Conservation (phyloP, 2,329 filamentous ascomycete species). For the Pezicula rhizophila region DNA sequence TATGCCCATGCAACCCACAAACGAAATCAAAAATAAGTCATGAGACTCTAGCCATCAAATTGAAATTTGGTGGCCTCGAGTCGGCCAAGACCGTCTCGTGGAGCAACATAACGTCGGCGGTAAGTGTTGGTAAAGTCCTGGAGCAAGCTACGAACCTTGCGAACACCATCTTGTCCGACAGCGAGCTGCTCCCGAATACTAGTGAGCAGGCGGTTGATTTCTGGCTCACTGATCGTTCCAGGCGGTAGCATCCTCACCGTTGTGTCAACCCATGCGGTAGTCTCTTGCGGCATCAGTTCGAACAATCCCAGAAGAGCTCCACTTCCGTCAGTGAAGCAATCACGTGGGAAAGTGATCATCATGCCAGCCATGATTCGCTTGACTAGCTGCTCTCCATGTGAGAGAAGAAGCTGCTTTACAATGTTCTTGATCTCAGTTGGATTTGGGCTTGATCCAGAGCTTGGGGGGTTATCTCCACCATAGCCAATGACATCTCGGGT, state of each 20-base stretch:
- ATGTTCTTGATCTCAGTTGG: constrained; percentile 66
- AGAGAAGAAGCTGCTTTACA: constrained; percentile 65
- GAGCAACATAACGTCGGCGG: constrained; percentile 88
- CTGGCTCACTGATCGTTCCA: constrained; percentile 72
- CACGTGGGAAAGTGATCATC: constrained; percentile 98
- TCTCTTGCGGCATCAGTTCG: constrained; percentile 74
- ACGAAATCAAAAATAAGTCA: no score
- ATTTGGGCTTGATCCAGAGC: constrained; percentile 49
- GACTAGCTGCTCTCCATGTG: constrained; percentile 70
- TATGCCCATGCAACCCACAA: background rate
- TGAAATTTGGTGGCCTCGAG: constrained; percentile 84
- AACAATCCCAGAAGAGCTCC: constrained; percentile 88
- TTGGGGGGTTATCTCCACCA: constrained; percentile 68
- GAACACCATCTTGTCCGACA: constrained; percentile 52
- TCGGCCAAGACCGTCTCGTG: constrained; percentile 80
- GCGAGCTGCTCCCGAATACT: constrained; percentile 76
- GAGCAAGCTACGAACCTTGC: constrained; percentile 76
- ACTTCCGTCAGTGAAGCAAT: constrained; percentile 92
- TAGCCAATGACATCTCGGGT: constrained; percentile 87
- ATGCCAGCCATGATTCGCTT: constrained; percentile 92
- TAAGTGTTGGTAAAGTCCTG: constrained; percentile 98
- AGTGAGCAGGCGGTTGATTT: constrained; percentile 73
- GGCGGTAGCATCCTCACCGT: constrained; percentile 80
- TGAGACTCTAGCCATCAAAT: constrained; percentile 42
- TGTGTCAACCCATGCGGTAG: constrained; percentile 73